Evolutionary conservation across 257 asterid species (phyloP).

Genomic region (Solanum habrochaites): DNA sequence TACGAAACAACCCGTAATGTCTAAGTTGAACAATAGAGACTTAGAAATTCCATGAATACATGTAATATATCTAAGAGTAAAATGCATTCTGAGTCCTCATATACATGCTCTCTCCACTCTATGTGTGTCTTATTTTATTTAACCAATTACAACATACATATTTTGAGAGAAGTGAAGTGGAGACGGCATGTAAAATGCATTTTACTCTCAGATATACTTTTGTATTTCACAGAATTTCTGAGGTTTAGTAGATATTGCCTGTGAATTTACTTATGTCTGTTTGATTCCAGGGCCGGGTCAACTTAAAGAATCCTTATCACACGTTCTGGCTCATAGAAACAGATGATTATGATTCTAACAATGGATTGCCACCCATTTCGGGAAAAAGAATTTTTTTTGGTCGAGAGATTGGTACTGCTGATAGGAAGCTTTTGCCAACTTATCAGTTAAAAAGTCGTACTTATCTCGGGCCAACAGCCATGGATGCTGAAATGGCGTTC

Average conservation of each 20-base stretch:
- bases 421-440: conserved; percentile 84
- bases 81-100: background rate
- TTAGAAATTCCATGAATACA: background rate
- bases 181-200: background rate
- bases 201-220: background rate
- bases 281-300: conserved; percentile 66
- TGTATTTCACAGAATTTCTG: background rate
- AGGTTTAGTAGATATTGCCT: background rate
- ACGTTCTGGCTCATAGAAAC: conserved; percentile 79
- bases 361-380: conserved; percentile 82
- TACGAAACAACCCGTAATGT: background rate
- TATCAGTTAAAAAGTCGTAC: conserved; percentile 94
- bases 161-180: background rate
- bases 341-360: conserved; percentile 52
- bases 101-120: background rate
- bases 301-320: conserved; percentile 67
- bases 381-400: conserved; percentile 74
- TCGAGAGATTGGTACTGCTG: conserved; percentile 71
- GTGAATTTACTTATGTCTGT: background rate
- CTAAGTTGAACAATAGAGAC: background rate
- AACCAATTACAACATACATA: background rate
- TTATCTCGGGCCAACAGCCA: conserved; percentile 98
- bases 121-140: background rate
- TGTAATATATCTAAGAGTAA: background rate
- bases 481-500: conserved; percentile 99